A percentile compares a stretch with the other conserved stretches of the same genome.
These are phyloP conservation scores for Spizellomyces punctatus DNA, from an alignment of 192 early-diverging fungal genomes.

Conservation along the genomic window DNA sequence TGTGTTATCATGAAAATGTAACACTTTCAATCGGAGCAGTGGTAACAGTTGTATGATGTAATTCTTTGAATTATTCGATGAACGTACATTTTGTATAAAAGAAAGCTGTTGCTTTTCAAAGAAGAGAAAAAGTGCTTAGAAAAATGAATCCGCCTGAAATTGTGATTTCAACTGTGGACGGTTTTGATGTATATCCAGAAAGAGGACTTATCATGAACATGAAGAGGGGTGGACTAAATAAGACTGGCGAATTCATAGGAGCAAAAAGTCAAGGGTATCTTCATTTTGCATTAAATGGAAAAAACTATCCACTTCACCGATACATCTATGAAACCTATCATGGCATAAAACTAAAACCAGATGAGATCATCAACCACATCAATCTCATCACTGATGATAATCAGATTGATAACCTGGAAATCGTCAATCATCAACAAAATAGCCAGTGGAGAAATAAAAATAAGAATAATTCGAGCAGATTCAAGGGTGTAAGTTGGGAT, in stretches of 20 bases:
- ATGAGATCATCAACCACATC: neutral
- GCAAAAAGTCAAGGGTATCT: neutral
- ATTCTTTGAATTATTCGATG: too few species aligned
- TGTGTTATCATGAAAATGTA: too few species aligned
- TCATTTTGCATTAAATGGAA: neutral
- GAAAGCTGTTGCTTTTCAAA: too few species aligned
- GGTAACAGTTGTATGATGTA: too few species aligned
- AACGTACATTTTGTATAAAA: too few species aligned
- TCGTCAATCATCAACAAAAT: slow-evolving; percentile 2
- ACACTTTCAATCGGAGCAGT: too few species aligned
- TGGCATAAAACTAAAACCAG: neutral
- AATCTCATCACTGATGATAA: neutral
- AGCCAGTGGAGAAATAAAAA: neutral
- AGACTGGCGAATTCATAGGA: slow-evolving; percentile 4
- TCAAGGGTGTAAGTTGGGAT: neutral
- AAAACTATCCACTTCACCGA: neutral
- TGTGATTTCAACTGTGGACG: neutral
- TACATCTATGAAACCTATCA: slow-evolving; percentile 8
- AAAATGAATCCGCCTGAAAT: too few species aligned
- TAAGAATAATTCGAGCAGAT: neutral
- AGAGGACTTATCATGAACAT: neutral
- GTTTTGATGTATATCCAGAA: slow-evolving; percentile 1
- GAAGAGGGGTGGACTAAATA: neutral
- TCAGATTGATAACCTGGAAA: slow-evolving; percentile 10
- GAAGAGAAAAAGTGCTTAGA: too few species aligned